phyloP scores from a whole-genome alignment of 176 grass and related monocot genomes.

The Aegilops sharonensis region DNA sequence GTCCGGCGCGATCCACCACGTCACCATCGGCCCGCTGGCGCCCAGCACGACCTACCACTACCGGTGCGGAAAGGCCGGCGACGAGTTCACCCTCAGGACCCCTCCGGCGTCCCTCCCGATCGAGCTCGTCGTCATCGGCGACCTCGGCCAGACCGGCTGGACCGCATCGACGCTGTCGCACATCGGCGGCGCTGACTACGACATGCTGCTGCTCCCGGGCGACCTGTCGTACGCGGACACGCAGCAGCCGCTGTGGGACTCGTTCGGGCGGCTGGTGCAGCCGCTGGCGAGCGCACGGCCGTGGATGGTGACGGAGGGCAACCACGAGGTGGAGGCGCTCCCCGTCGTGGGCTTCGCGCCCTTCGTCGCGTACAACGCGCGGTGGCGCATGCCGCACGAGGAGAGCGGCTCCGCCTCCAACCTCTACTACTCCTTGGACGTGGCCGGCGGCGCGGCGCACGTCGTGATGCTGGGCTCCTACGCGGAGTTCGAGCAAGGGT shows the following conservation, averaged over 20 bases:
- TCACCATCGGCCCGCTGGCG: conserved; percentile 56
- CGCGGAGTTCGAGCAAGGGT: conserved; percentile 27
- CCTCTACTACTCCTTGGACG: conserved; percentile 85
- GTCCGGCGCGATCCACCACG: conserved; percentile 79
- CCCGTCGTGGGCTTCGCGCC: conserved; percentile 29
- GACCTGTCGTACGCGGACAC: conserved; percentile 83
- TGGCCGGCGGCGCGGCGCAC: conserved; percentile 55
- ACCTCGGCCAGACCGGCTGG: conserved; percentile 83
- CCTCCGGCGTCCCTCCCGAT: conserved; percentile 59
- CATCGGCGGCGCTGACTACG: conserved; percentile 48
- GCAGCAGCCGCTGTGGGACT: conserved; percentile 73
- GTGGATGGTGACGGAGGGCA: conserved; percentile 88
- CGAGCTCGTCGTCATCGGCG: conserved; percentile 56
- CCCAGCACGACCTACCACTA: conserved; percentile 76
- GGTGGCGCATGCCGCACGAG: conserved; percentile 85
- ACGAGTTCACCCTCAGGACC: conserved; percentile 69
- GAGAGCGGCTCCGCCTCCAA: conserved; percentile 56
- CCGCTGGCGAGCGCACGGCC: conserved; percentile 68
- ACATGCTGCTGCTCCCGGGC: conserved; percentile 80
- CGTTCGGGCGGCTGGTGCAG: conserved; percentile 62
- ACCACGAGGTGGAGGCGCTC: conserved; percentile 66
- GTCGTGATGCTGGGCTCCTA: conserved; percentile 77
- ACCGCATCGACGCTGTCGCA: conserved; percentile 67
- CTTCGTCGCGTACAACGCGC: conserved; percentile 59
- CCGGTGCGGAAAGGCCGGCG: conserved; percentile 50